Evolutionary conservation across 768 basidiomycete species (phyloP).

Genomic region (Lactifluus volemus): DNA sequence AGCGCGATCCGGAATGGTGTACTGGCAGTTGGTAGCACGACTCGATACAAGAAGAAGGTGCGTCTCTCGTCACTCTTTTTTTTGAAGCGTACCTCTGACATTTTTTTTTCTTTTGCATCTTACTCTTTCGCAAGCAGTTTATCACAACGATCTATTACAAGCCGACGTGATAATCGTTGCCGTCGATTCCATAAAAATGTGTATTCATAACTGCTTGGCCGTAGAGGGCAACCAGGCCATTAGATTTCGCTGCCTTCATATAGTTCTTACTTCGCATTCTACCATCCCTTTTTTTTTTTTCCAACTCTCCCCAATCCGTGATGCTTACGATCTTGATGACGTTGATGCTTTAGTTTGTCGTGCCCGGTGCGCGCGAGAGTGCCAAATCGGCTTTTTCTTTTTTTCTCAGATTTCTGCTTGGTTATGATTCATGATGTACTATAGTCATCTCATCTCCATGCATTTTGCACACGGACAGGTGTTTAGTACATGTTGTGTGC

Average conservation of each 20-base stretch:
- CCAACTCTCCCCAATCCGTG: not conserved
- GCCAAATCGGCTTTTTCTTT: not conserved
- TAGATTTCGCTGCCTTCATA: slow-evolving; percentile 6
- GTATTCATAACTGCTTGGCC: slow-evolving; percentile 9
- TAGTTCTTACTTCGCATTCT: not conserved
- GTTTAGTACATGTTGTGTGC: slow-evolving; percentile 1
- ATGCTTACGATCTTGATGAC: slow-evolving; percentile 18
- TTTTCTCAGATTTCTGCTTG: not conserved
- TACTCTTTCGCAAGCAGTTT: slow-evolving; percentile 39
- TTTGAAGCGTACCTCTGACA: not conserved
- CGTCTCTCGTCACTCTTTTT: slow-evolving; percentile 12
- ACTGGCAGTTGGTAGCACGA: slow-evolving; percentile 86
- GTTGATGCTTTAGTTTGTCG: slow-evolving; percentile 8
- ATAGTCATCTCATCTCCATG: slow-evolving; percentile 16
- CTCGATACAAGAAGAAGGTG: slow-evolving; percentile 87
- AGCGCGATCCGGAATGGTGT: slow-evolving; percentile 94
- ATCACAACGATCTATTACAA: slow-evolving; percentile 82
- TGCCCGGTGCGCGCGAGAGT: slow-evolving; percentile 12
- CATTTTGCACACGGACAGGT: slow-evolving; percentile 8
- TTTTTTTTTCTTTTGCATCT: not conserved
- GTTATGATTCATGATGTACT: slow-evolving; percentile 14
- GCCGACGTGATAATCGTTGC: slow-evolving; percentile 36
- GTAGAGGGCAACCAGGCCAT: slow-evolving; percentile 11
- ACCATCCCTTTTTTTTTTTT: not conserved
- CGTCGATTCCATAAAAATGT: not conserved